Base-by-base conservation (phyloP, 805 yeast genomes). In the Ogataea nakhonphanomensis region DNA sequence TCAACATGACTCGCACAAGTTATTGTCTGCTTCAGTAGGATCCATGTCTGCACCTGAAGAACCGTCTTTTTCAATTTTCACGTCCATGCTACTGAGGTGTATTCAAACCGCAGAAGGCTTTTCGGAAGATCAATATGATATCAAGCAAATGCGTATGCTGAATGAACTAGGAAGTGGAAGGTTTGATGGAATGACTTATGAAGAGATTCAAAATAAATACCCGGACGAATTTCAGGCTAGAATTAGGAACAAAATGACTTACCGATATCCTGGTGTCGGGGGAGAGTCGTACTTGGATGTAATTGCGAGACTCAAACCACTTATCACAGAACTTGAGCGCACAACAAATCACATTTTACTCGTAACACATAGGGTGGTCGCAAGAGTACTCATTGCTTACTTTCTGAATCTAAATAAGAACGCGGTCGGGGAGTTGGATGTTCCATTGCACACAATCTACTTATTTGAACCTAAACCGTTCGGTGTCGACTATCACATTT, bases 231-330 rank as follows among this genome's bases (percentile, higher is more conserved):
- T 82, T 57, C 77, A 74, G 30, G 75, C 88, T 12, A 74, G 98
- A 43, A 64, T 87, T 50, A 69, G 72, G 30, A 84, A 88, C 62
- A 91, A 91, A 62, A 70, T 91, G 52, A 70, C 82, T 12, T 91
- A 91, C 62, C 70, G 99, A 45, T 91, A 91, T 58, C 99, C 98
- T 1, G 99, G 99, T 4, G 85, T 88, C 35, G 97, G 98, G 7
- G 99, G 99, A 12, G 99, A 91, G 62, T 85, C 95, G 0, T 91
- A 91, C 53, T 66, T 91, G 51, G 98, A 91, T 64, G 99, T 93
- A 9, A 83, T 93, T 55, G 87, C 89, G 50, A 72, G 99, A 46
- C 71, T 91, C 41, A 73, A 95, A 45, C 95, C 97, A 1, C 77
- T 91, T 13, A 91, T 91, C 47, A 88, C 88, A 9, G 99, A 91